Evolutionary conservation across 306 rosid genomes (phyloP), one percentile per base, ranked within the genome.

Genomic region (Castanopsis chinensis): DNA sequence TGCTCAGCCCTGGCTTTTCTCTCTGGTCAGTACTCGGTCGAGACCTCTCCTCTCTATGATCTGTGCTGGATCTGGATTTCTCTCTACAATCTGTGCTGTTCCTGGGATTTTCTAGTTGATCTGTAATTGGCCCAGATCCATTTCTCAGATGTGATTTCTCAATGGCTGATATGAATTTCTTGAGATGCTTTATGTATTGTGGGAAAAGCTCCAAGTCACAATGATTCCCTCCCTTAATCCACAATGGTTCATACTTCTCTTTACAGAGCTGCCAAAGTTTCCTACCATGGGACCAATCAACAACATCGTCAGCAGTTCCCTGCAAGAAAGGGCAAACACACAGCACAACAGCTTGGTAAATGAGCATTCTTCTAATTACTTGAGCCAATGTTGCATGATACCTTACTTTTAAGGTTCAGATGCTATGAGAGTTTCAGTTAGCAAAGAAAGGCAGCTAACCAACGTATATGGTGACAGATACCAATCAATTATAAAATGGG

Each of bases 191-290:
- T 86, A 92, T 90, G 83, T 91, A 95, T 77, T 92, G 92, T 14
- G 99, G 99, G 85, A 71, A 92, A 41, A 87, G 92, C 78, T 95
- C 99, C 77, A 95, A 87, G 87, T 91, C 92, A 80, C 99, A 92
- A 80, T 95, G 99, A 75, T 90, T 90, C 83, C 99, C 99, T 80
- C 97, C 99, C 79, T 87, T 90, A 69, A 95, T 84, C 99, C 99
- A 95, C n/a, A 95, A 76, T 5, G 99, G 99, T 74, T 95, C 99
- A 37, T 95, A 92, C 83, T 95, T 95, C 80, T 92, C 94, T 84
- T 87, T 95, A 86, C 99, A 95, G 18, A 69, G 87, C 65, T 95
- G 97, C 99, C 98, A 92, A 67, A 95, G 99, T 79, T 90, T 92
- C 87, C 91, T 95, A 72, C 98, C 99, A 63, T 95, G 99, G 56